phyloP scores from a whole-genome alignment of 2,329 filamentous ascomycete genomes.

The Blastomyces parvus region DNA sequence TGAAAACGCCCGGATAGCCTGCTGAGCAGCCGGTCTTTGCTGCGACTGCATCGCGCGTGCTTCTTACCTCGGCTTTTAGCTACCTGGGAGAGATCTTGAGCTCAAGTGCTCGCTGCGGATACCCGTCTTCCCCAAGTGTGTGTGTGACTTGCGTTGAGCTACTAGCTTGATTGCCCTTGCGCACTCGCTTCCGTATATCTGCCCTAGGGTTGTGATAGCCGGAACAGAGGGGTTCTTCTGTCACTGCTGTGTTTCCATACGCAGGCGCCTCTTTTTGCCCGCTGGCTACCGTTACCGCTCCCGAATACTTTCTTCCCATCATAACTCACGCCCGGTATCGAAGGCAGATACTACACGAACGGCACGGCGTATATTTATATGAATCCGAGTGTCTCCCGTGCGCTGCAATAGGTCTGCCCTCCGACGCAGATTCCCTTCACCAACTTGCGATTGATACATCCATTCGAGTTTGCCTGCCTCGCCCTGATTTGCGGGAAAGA shows the following conservation, averaged over 20 bases:
- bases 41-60: conserved; percentile 3
- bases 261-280: background rate
- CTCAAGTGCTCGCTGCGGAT: background rate
- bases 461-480: background rate
- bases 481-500: background rate
- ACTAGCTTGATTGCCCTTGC: background rate
- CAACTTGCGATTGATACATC: background rate
- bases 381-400: conserved; percentile 1
- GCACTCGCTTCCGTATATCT: background rate
- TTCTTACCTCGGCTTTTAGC: background rate
- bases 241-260: background rate
- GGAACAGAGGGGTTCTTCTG: background rate
- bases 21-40: background rate
- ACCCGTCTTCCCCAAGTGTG: background rate
- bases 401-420: background rate
- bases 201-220: background rate
- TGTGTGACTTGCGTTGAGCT: background rate
- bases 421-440: background rate
- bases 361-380: background rate
- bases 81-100: background rate
- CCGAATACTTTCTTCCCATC: background rate
- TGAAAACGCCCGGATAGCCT: background rate
- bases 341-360: background rate
- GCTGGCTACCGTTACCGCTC: background rate
- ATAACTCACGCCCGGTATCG: background rate